Conservation (phyloP, 1,284 basidiomycete genomes). For the Moniliophthora roreri region DNA sequence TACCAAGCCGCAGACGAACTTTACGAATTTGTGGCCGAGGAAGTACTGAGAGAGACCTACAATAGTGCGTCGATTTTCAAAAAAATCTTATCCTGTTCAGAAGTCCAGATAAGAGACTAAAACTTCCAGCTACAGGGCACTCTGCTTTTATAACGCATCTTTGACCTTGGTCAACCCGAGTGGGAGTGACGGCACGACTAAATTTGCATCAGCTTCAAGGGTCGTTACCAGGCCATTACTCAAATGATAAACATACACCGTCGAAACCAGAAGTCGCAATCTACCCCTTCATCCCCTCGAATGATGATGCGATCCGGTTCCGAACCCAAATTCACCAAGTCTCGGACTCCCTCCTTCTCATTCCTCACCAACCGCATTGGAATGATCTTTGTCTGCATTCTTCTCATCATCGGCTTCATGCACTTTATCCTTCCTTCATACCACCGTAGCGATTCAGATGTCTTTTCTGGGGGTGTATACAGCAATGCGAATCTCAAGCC, state of each 20-base stretch:
- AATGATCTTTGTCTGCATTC: constrained; percentile 58
- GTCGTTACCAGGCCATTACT: too few relatives aligned
- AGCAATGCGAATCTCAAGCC: constrained; percentile 55
- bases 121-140: too few relatives aligned
- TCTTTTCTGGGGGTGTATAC: constrained; percentile 30
- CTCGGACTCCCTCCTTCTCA: constrained; percentile 49
- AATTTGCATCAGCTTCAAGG: too few relatives aligned
- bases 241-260: constrained; percentile 53
- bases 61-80: too few relatives aligned
- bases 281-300: constrained; percentile 53
- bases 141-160: too few relatives aligned
- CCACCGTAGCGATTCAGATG: constrained; percentile 25
- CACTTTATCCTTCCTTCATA: constrained; percentile 51
- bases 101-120: too few relatives aligned
- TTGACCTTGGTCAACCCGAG: too few relatives aligned
- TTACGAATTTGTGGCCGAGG: too few relatives aligned
- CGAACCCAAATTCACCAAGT: constrained; percentile 38
- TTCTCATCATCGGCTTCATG: constrained; percentile 63
- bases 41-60: too few relatives aligned
- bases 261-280: constrained; percentile 48
- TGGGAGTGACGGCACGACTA: too few relatives aligned
- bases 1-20: too few relatives aligned
- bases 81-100: too few relatives aligned
- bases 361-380: constrained; percentile 73
- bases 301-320: constrained; percentile 42